Conservation (phyloP, 768 basidiomycete genomes). For the Tulasnella calospora region DNA sequence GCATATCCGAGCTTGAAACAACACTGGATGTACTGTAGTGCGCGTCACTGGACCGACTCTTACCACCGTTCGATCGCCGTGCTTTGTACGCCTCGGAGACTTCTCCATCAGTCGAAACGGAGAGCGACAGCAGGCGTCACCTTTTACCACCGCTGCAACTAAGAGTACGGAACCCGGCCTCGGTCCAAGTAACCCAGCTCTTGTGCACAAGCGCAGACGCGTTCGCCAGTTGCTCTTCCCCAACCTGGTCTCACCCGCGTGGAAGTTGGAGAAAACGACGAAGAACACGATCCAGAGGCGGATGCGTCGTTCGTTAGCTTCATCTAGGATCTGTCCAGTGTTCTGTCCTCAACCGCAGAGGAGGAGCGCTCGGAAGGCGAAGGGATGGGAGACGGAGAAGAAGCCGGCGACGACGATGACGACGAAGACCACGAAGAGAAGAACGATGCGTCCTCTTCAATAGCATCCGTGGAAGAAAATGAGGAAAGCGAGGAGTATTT, state of each 20-base stretch:
- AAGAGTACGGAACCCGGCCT: not conserved
- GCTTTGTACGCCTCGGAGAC: not conserved
- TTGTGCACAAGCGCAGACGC: not conserved
- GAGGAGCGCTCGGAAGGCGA: not conserved
- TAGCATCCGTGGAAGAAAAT: not conserved
- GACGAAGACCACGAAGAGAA: not conserved
- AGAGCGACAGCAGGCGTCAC: not conserved
- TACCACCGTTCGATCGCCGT: constrained; percentile 12
- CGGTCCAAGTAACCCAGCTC: not conserved
- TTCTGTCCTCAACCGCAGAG: not conserved
- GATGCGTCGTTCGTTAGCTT: not conserved
- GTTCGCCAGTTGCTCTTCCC: not conserved
- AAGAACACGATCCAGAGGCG: not conserved
- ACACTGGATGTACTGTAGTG: not conserved
- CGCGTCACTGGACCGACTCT: constrained; percentile 14
- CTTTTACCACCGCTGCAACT: not conserved
- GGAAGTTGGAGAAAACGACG: not conserved
- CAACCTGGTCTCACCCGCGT: not conserved
- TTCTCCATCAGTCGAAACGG: not conserved
- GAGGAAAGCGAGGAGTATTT: not conserved
- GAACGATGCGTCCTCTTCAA: not conserved
- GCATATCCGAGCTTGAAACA: not conserved
- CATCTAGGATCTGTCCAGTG: constrained; percentile 1
- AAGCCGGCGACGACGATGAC: not conserved
- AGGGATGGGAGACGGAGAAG: not conserved